Base-by-base conservation (phyloP, 371 early-diverging fungal species). In the Cokeromyces recurvatus region DNA sequence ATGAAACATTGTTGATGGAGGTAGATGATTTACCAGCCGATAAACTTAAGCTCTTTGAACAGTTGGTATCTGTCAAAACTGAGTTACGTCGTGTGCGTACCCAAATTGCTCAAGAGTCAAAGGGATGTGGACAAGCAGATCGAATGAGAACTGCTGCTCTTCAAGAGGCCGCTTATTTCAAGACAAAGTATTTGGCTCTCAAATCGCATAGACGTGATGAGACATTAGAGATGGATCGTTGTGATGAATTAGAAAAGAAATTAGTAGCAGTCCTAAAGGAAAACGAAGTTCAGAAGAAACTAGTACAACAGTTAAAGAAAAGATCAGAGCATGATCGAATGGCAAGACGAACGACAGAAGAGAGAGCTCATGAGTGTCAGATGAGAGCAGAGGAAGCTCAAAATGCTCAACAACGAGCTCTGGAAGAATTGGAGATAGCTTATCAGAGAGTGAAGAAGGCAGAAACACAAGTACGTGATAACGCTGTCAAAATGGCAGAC, bases 91-190 rank as follows among this genome's bases (percentile, higher is more conserved):
- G 69, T n/a, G 72, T 75, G 2, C 55, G 63, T 22, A 45, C 62
- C 8, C 61, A 62, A 11, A 79, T 82, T 23, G 61, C 57, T 0
- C 74, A 75, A 11, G 78, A 82, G 48, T 75, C 79, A 1, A 54
- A 62, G 36, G 73, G 71, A 44, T 66, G 78, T 8, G 46, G 42
- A 12, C 74, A 78, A 24, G 76, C 78, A 0, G 81, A 81, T 46
- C 66, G 72, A n/a, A 59, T 77, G 56, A 65, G 77, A 22, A 74
- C 77, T 0, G 78, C 76, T 12, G 81, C 81, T 0, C 56, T 81
- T 21, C 78, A 81, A 48, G 81, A 81, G 29, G 78, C 81, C 1
- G 81, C 78, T 1, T 81, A 81, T 35, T 67, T 78, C 43, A 78
- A 78, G 48, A 70, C 73, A 14, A 81, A 81, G 46, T 59, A 63